Conservation (phyloP, 176 grass and related monocot genomes). For the Zoysia japonica region DNA sequence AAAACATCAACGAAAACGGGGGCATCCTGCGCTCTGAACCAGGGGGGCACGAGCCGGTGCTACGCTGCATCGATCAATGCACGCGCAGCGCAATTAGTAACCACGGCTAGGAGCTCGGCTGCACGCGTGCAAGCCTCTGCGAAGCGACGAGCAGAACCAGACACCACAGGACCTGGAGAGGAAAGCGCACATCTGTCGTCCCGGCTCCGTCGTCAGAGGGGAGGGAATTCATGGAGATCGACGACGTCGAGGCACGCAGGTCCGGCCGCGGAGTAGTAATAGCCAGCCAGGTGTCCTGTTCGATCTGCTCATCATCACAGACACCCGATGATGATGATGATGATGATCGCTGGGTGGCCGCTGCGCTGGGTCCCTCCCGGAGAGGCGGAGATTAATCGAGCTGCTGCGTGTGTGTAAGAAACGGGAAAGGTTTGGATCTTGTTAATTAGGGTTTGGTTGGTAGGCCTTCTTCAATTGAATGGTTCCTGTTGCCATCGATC, state of each 20-base stretch:
- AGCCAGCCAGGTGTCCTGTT: too few relatives aligned
- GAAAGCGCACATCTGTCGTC: background rate
- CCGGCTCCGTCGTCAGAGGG: too few relatives aligned
- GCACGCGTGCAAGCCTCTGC: conserved; percentile 12
- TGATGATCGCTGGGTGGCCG: too few relatives aligned
- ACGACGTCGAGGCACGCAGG: too few relatives aligned
- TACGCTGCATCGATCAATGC: conserved; percentile 32
- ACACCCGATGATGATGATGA: too few relatives aligned
- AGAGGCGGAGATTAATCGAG: too few relatives aligned
- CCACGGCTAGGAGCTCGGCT: background rate
- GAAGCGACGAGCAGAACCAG: background rate
- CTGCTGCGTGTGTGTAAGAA: too few relatives aligned
- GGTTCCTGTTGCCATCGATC: background rate
- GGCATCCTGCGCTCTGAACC: background rate
- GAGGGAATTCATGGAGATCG: background rate
- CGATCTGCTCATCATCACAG: too few relatives aligned
- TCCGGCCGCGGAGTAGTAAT: too few relatives aligned
- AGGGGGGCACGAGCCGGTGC: conserved; percentile 20
- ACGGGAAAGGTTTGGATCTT: conserved; percentile 12
- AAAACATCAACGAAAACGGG: too few relatives aligned
- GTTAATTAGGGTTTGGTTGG: conserved; percentile 17
- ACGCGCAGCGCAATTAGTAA: conserved; percentile 12
- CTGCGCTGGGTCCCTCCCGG: too few relatives aligned
- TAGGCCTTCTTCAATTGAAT: background rate
- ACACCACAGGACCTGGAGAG: background rate